These are phyloP conservation scores for Scedosporium minutisporum DNA, from an alignment of 2,329 filamentous ascomycete species.

Conservation along the genomic window DNA sequence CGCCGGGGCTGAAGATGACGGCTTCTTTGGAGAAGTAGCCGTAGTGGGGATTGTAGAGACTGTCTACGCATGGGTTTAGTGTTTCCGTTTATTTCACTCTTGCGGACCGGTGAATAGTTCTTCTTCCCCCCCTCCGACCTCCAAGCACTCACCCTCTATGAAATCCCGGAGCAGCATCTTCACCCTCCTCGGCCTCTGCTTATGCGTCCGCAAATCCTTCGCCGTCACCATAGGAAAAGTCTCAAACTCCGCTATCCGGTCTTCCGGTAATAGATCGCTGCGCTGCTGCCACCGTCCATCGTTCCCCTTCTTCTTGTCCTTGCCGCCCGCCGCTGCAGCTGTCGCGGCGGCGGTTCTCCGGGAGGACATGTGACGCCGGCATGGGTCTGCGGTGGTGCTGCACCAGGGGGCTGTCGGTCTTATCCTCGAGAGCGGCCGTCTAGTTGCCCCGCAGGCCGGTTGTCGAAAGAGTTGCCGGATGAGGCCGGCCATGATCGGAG, in stretches of 20 bases:
- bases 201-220: constrained; percentile 61
- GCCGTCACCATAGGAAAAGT: constrained; percentile 78
- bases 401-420: constrained; percentile 10
- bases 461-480: constrained; percentile 76
- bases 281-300: constrained; percentile 83
- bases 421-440: constrained; percentile 19
- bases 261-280: constrained; percentile 61
- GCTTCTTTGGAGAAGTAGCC: constrained; percentile 96
- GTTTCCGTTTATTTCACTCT: constrained; percentile 5
- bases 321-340: constrained; percentile 1
- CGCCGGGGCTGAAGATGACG: constrained; percentile 87
- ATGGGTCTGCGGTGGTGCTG: neutral
- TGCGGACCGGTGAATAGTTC: constrained; percentile 21
- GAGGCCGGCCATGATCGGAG: constrained; percentile 64
- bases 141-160: constrained; percentile 61
- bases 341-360: neutral
- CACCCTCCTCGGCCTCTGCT: constrained; percentile 71
- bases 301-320: constrained; percentile 29
- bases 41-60: constrained; percentile 87
- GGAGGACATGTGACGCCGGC: constrained; percentile 3
- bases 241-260: constrained; percentile 72
- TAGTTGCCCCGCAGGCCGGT: constrained; percentile 44
- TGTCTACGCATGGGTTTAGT: constrained; percentile 49
- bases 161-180: constrained; percentile 98
- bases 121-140: neutral